Percentiles rank a stretch among this genome's conserved stretches.
phyloP scores from a whole-genome alignment of 768 basidiomycete species.

The Phanerodontia chrysosporium region DNA sequence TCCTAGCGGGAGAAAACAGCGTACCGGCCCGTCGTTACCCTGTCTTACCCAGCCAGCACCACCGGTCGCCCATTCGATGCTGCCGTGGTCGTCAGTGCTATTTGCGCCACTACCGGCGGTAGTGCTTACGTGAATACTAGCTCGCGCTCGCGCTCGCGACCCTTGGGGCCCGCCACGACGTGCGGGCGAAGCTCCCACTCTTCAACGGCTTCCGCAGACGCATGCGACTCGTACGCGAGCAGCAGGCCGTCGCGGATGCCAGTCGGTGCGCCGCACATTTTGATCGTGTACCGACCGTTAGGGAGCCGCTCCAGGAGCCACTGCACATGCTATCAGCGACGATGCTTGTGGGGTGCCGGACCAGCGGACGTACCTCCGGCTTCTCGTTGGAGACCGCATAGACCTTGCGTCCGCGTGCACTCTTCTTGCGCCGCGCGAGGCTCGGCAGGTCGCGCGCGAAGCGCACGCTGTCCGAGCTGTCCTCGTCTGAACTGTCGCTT shows the following conservation, averaged over 20 bases:
- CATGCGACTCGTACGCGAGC: not conserved
- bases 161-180: not conserved
- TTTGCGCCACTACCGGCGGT: not conserved
- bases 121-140: not conserved
- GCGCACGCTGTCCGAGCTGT: not conserved
- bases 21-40: not conserved
- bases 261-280: not conserved
- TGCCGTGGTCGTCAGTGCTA: not conserved
- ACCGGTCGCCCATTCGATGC: constrained; percentile 2
- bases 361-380: not conserved
- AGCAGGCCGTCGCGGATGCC: not conserved
- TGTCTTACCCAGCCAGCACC: constrained; percentile 6
- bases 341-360: not conserved
- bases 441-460: not conserved
- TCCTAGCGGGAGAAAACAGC: not conserved
- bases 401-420: not conserved
- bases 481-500: not conserved
- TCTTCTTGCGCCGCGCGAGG: not conserved
- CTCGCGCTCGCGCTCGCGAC: not conserved
- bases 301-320: not conserved
- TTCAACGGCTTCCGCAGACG: not conserved
- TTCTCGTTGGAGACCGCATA: not conserved
- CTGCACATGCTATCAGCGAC: not conserved
- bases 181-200: constrained; percentile 1
- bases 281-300: not conserved